phyloP scores from a whole-genome alignment of 108 stramenopile genomes.

The Thalassiosira profunda region DNA sequence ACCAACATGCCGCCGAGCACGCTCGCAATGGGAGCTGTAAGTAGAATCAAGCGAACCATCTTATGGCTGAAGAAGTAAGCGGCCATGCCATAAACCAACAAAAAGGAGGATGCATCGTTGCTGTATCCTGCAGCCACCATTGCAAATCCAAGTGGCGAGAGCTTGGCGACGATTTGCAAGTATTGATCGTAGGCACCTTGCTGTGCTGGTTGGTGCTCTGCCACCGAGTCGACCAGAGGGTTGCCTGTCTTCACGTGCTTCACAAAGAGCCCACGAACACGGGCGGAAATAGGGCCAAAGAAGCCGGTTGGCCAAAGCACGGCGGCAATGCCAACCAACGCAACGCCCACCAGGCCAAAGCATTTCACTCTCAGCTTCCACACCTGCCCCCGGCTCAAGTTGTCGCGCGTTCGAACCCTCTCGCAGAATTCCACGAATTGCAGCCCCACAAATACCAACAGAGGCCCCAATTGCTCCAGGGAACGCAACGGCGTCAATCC shows the following conservation, averaged over 20 bases:
- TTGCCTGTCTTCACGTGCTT: slow-evolving; percentile 95
- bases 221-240: slow-evolving; percentile 93
- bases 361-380: slow-evolving; percentile 72
- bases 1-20: slow-evolving; percentile 90
- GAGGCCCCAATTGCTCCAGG: slow-evolving; percentile 89
- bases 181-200: slow-evolving; percentile 95
- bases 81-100: slow-evolving; percentile 91
- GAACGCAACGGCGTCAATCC: slow-evolving; percentile 85
- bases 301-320: slow-evolving; percentile 85
- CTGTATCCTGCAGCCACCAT: slow-evolving; percentile 65
- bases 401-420: slow-evolving; percentile 48
- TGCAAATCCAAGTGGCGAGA: slow-evolving; percentile 95
- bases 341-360: slow-evolving; percentile 48
- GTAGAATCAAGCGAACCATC: slow-evolving; percentile 98
- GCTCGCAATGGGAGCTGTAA: slow-evolving; percentile 95
- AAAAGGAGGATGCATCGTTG: slow-evolving; percentile 89
- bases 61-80: slow-evolving; percentile 97
- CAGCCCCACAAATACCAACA: slow-evolving; percentile 75
- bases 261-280: slow-evolving; percentile 93
- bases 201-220: slow-evolving; percentile 98
- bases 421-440: slow-evolving; percentile 74
- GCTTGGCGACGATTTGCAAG: slow-evolving; percentile 64
- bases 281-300: slow-evolving; percentile 92
- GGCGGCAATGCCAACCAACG: slow-evolving; percentile 19
- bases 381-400: slow-evolving; percentile 28